A percentile compares a stretch with the other conserved stretches of the same genome.
These are phyloP conservation scores for Chaetomium cochliodes DNA, from an alignment of 495 filamentous ascomycete species.

Conservation along the genomic window DNA sequence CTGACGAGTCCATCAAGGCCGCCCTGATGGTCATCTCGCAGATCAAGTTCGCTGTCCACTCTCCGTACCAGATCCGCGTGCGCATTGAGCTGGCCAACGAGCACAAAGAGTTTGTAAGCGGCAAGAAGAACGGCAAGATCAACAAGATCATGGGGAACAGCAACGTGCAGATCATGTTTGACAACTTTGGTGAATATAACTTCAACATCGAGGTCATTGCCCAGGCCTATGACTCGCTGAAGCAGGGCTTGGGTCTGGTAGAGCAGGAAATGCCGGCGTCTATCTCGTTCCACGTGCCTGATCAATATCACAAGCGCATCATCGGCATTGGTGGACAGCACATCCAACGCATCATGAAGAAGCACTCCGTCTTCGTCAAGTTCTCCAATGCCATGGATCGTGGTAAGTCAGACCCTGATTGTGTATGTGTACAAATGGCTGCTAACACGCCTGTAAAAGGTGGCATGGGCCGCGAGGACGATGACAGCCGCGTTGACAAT, in stretches of 20 bases:
- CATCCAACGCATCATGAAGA: slow-evolving; percentile 99
- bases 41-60: slow-evolving; percentile 81
- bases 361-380: slow-evolving; percentile 99
- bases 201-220: slow-evolving; percentile 98
- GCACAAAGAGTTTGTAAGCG: slow-evolving; percentile 98
- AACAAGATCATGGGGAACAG: slow-evolving; percentile 99
- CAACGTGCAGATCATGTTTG: slow-evolving; percentile 98
- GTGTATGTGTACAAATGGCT: neutral
- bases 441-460: slow-evolving; percentile 42
- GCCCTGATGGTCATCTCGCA: slow-evolving; percentile 90
- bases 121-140: slow-evolving; percentile 99
- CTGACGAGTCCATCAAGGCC: slow-evolving; percentile 91
- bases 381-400: slow-evolving; percentile 99
- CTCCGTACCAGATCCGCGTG: slow-evolving; percentile 88
- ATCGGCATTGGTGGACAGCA: slow-evolving; percentile 98
- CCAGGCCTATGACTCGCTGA: slow-evolving; percentile 86
- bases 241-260: slow-evolving; percentile 84
- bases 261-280: slow-evolving; percentile 99
- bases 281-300: slow-evolving; percentile 99
- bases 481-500: slow-evolving; percentile 98
- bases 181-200: slow-evolving; percentile 98
- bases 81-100: slow-evolving; percentile 99
- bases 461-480: slow-evolving; percentile 88
- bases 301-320: slow-evolving; percentile 99
- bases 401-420: slow-evolving; percentile 33